These are phyloP conservation scores for Pseudozyma hubeiensis DNA, from an alignment of 1,284 basidiomycete genomes.

Conservation along the genomic window DNA sequence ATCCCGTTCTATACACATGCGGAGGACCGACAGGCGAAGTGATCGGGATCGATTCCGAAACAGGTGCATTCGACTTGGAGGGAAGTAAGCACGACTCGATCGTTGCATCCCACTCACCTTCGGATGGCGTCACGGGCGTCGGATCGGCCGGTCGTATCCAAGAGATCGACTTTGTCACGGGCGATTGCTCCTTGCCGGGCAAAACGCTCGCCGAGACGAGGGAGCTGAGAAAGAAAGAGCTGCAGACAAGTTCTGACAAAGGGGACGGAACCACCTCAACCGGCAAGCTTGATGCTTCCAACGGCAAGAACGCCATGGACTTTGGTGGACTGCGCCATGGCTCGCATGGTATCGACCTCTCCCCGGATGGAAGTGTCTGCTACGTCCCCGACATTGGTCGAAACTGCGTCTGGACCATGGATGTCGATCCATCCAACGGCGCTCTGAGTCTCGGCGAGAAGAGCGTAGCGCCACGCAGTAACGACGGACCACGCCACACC, in stretches of 20 bases:
- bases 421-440: constrained; percentile 58
- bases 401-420: constrained; percentile 70
- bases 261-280: not conserved
- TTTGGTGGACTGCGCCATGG: constrained; percentile 56
- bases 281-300: constrained; percentile 22
- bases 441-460: constrained; percentile 65
- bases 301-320: constrained; percentile 48
- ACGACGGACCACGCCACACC: constrained; percentile 70
- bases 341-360: constrained; percentile 30
- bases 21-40: constrained; percentile 70
- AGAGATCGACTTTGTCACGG: constrained; percentile 60
- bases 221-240: constrained; percentile 11
- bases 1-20: constrained; percentile 68
- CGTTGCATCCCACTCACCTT: constrained; percentile 11
- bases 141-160: constrained; percentile 55
- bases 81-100: constrained; percentile 22
- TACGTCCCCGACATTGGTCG: constrained; percentile 63
- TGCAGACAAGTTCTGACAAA: not conserved
- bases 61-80: constrained; percentile 58
- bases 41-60: constrained; percentile 59
- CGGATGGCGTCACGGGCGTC: constrained; percentile 25
- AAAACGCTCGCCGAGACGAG: constrained; percentile 32
- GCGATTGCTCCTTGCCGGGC: constrained; percentile 48
- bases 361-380: constrained; percentile 26
- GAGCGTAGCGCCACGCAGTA: constrained; percentile 66